Percentiles rank a stretch among this genome's conserved stretches.
These are phyloP conservation scores for Knoxia roxburghii DNA, from an alignment of 257 asterid species.

Conservation along the genomic window DNA sequence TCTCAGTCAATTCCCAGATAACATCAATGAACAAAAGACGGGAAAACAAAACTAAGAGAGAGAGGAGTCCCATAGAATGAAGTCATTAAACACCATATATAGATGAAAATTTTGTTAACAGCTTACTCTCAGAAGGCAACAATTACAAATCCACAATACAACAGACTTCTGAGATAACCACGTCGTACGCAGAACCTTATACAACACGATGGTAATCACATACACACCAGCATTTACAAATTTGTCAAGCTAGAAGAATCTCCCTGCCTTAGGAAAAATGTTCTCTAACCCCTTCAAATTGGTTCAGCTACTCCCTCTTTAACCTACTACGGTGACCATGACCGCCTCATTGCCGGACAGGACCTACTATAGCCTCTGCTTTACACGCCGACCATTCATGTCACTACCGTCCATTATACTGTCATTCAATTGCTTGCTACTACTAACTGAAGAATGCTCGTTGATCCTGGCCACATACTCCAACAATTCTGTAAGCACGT, in stretches of 20 bases:
- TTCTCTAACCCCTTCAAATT: slow-evolving; percentile 20
- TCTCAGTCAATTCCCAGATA: no score
- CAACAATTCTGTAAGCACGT: slow-evolving; percentile 68
- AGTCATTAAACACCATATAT: no score
- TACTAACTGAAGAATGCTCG: slow-evolving; percentile 46
- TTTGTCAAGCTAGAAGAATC: slow-evolving; percentile 23
- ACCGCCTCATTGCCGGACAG: slow-evolving; percentile 1
- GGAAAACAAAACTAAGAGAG: no score
- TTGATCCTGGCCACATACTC: slow-evolving; percentile 82
- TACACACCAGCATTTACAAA: slow-evolving; percentile 11
- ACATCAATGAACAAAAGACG: no score
- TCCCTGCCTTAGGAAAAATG: slow-evolving; percentile 3
- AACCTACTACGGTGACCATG: slow-evolving; percentile 14
- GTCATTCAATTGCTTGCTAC: slow-evolving; percentile 57
- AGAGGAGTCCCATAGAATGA: no score
- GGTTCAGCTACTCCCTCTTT: slow-evolving; percentile 14
- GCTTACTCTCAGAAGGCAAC: no score
- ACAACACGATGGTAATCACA: background rate
- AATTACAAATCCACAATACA: slow-evolving; percentile 5
- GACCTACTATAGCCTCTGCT: slow-evolving; percentile 53
- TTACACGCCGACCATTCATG: slow-evolving; percentile 80
- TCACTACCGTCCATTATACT: slow-evolving; percentile 64
- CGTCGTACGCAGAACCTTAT: no score
- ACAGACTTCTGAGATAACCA: background rate
- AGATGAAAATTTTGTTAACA: no score